A percentile compares a stretch with the other conserved stretches of the same genome.
phyloP scores from a whole-genome alignment of 352 stramenopile species.

The Phytophthora pisi region DNA sequence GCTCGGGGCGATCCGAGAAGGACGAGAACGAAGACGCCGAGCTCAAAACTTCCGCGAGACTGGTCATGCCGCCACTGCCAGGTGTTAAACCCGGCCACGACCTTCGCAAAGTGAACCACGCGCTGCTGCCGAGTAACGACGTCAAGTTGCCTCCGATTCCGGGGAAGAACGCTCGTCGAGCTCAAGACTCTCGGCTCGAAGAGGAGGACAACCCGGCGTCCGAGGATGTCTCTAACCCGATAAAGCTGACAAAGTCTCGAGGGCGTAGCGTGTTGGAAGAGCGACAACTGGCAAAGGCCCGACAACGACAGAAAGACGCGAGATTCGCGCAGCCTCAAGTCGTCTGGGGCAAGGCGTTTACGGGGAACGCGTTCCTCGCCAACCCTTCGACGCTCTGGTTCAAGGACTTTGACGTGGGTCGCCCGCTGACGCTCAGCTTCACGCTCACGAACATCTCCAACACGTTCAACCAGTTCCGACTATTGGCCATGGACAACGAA shows the following conservation, averaged over 20 bases:
- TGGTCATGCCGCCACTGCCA: slow-evolving; percentile 22
- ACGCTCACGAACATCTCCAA: slow-evolving; percentile 92
- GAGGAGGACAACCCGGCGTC: slow-evolving; percentile 13
- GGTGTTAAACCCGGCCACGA: slow-evolving; percentile 36
- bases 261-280: slow-evolving; percentile 73
- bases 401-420: slow-evolving; percentile 89
- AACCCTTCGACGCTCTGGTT: slow-evolving; percentile 86
- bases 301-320: slow-evolving; percentile 54
- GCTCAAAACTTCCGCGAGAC: slow-evolving; percentile 7
- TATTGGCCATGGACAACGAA: slow-evolving; percentile 74
- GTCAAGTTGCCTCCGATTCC: slow-evolving; percentile 28
- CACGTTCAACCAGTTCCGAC: slow-evolving; percentile 92
- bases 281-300: slow-evolving; percentile 49
- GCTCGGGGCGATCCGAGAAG: slow-evolving; percentile 14
- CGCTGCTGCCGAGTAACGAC: slow-evolving; percentile 18
- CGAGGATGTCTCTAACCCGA: slow-evolving; percentile 4
- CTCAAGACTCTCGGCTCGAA: slow-evolving; percentile 16
- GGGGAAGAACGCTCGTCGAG: neutral
- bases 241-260: slow-evolving; percentile 31
- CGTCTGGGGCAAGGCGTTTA: slow-evolving; percentile 85
- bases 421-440: slow-evolving; percentile 59
- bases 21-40: slow-evolving; percentile 15
- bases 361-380: slow-evolving; percentile 76
- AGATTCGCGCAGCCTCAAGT: slow-evolving; percentile 71
- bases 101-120: slow-evolving; percentile 41